These are phyloP conservation scores for Spergularia marina DNA, from an alignment of 148 eudicot species.

Conservation along the genomic window DNA sequence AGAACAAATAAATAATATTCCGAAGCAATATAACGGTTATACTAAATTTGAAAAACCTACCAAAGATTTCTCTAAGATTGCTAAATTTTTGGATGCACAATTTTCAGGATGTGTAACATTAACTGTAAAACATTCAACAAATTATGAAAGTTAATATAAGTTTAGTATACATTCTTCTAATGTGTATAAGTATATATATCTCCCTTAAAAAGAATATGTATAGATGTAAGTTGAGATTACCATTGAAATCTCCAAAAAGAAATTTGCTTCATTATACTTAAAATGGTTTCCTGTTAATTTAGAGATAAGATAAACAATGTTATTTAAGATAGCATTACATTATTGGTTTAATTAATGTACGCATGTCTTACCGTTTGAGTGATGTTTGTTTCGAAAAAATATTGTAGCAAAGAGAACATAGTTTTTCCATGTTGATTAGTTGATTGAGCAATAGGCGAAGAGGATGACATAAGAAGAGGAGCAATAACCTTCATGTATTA, in stretches of 20 bases:
- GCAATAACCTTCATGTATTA: slow-evolving; percentile 42
- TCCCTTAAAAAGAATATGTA: too few species aligned
- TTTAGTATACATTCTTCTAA: neutral
- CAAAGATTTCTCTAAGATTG: slow-evolving; percentile 3
- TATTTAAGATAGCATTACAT: neutral
- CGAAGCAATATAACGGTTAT: too few species aligned
- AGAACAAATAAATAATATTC: too few species aligned
- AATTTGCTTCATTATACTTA: slow-evolving; percentile 56
- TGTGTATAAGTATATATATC: too few species aligned
- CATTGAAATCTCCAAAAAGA: slow-evolving; percentile 41
- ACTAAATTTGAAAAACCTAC: neutral
- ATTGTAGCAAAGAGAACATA: slow-evolving; percentile 44
- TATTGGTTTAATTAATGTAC: neutral
- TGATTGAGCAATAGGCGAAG: slow-evolving; percentile 33
- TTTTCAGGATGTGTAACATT: neutral
- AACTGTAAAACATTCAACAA: neutral
- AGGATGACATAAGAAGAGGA: slow-evolving; percentile 34
- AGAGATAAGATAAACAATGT: neutral
- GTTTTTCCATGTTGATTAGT: slow-evolving; percentile 26
- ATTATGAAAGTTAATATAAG: neutral
- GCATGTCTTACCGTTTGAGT: slow-evolving; percentile 58
- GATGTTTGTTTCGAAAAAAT: slow-evolving; percentile 55
- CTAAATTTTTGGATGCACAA: neutral
- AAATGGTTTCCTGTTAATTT: slow-evolving; percentile 46
- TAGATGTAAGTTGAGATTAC: slow-evolving; percentile 18